Evolutionary conservation across 805 yeast genomes (phyloP), one percentile per base, ranked within the genome.

Genomic region (Yamadazyma paraphyllophila): DNA sequence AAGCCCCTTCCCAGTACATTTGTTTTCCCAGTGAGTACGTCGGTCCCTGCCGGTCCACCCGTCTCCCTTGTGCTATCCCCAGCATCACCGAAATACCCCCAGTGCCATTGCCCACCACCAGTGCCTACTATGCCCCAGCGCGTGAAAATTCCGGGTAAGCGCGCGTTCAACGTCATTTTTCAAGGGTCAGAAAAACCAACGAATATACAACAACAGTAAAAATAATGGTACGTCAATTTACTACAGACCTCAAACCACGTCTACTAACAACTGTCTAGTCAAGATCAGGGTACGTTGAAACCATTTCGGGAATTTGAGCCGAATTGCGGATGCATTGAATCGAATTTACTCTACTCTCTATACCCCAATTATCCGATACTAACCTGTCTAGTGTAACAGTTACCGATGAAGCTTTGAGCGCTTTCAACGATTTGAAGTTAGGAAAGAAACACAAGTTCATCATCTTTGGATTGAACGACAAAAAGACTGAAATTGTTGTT

Each of bases 351-450:
- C 24, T 3, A 20, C 6, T 20, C 6, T 20, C 24, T 20, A 20
- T n/a, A n/a, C n/a, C n/a, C n/a, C n/a, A n/a, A n/a, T n/a, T n/a
- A n/a, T 2, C 16, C 29, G 27, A 10, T 47, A 48, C 49, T 37
- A 53, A 53, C 61, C 42, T 51, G 20, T 52, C 16, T 57, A 71
- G 76, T 61, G 77, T 68, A 55, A 60, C 77, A 55, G 70, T 68
- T 59, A 69, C 76, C 43, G 94, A 92, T 69, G 97, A 90, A 66
- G 89, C 97, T 55, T 79, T 92, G 66, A 76, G 81, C 57, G 96
- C 97, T 48, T 94, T 91, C 85, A 89, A 92, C 68, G 97, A 91
- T 65, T 82, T 94, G 72, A 94, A 94, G 78, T 80, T 92, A 65
- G 96, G 97, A 58, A 88, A 88, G 75, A 87, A 87, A 74, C 75